These are phyloP conservation scores for Ophiostoma ulmi DNA, from an alignment of 2,329 filamentous ascomycete species.

Conservation along the genomic window DNA sequence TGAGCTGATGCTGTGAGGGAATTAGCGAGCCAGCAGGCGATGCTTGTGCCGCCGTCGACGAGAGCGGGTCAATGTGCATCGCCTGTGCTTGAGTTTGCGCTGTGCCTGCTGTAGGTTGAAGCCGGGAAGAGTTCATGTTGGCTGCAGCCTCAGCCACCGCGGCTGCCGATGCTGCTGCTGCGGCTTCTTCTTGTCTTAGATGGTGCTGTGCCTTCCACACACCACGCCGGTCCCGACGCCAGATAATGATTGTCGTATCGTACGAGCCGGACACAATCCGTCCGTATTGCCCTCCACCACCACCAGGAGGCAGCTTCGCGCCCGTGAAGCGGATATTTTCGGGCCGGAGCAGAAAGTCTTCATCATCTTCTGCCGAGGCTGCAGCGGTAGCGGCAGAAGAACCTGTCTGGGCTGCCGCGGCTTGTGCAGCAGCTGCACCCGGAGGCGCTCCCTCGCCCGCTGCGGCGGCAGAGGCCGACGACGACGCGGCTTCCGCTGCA, in stretches of 20 bases:
- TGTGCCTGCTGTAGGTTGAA: background rate
- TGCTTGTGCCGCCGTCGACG: background rate
- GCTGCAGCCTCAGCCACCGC: background rate
- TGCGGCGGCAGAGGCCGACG: background rate
- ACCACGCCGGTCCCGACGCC: slow-evolving; percentile 79
- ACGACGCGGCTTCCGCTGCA: background rate
- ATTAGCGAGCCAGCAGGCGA: background rate
- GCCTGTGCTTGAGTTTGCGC: background rate
- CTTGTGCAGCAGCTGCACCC: background rate
- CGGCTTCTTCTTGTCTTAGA: slow-evolving; percentile 65
- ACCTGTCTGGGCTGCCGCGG: background rate
- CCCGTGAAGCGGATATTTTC: slow-evolving; percentile 74
- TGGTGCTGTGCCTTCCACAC: slow-evolving; percentile 76
- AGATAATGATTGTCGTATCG: slow-evolving; percentile 91
- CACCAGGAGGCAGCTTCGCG: slow-evolving; percentile 82
- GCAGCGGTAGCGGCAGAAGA: background rate
- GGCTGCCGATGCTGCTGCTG: background rate
- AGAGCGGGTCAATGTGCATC: slow-evolving; percentile 19
- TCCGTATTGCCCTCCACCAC: slow-evolving; percentile 81
- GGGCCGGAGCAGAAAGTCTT: slow-evolving; percentile 66
- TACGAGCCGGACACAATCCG: slow-evolving; percentile 98
- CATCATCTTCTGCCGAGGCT: slow-evolving; percentile 26
- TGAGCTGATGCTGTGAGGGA: background rate
- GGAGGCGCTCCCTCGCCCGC: background rate
- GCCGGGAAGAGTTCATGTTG: background rate